Base-by-base conservation (phyloP, 257 asterid genomes). In the Fraxinus excelsior region DNA sequence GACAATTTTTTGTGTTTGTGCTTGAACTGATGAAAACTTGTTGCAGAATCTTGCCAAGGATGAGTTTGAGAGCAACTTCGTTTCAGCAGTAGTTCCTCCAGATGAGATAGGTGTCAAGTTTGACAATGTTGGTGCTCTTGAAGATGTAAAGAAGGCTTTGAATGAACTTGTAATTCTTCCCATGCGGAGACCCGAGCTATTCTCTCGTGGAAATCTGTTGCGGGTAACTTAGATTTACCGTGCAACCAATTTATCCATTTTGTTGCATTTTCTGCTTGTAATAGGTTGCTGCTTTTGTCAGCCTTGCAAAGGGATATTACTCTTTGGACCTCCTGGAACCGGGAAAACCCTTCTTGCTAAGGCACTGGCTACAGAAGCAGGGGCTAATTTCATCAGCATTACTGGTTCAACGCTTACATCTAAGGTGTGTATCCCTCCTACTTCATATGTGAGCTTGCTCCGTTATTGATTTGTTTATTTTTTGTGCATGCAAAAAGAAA, bases 261-360 rank as follows among this genome's bases (percentile, higher is more conserved):
- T 69, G n/a, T 71, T 51, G 38, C 40, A 79, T 38, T 79, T 72
- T 49, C 72, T 71, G 23, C 60, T 40, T 42, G 29, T 79, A 66
- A 66, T 5, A 29, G 60, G 6, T 32, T 40, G 58, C 35, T 3
- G 34, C 65, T 69, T 69, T 75, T 49, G 16, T 83, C 92, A 96
- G 99, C 99, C 99, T 81, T 96, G 99, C 96, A 96, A 96, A 87
- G 99, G 99, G 32, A 88, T 96, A 79, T 87, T 96, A 82, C 98
- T 96, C 62, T 93, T 96, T 82, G 99, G 99, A 14, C 99, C 99
- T 73, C 99, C 99, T 37, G 99, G 99, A 76, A 96, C 99, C 58
- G 99, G 99, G 70, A 96, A 96, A 87, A 96, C 99, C 65, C 99
- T 96, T 81, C 85, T 96, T 73, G 99, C 98, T 4, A 96, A 96